Percentiles rank a stretch among this genome's conserved stretches.
These are phyloP conservation scores for Dimocarpus longan DNA, from an alignment of 345 rosid genomes.

Conservation along the genomic window DNA sequence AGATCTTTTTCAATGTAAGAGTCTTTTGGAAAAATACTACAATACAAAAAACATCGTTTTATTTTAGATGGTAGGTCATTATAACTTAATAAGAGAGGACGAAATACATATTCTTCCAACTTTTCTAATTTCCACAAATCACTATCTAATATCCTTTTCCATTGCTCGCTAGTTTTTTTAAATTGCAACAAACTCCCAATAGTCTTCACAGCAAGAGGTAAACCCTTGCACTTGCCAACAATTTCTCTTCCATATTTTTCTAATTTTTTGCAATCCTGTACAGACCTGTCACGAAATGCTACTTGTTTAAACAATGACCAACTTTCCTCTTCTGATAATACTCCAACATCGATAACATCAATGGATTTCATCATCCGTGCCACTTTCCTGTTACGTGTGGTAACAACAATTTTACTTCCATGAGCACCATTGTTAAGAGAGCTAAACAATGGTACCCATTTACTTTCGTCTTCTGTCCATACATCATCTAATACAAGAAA, in stretches of 20 bases:
- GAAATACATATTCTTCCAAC: neutral
- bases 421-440: neutral
- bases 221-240: constrained; percentile 29
- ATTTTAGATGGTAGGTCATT: neutral
- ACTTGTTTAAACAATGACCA: neutral
- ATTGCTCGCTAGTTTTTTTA: neutral
- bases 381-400: constrained; percentile 15
- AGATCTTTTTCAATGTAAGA: neutral
- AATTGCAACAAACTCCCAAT: neutral
- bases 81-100: neutral
- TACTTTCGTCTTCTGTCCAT: constrained; percentile 12
- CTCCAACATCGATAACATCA: neutral
- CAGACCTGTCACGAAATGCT: neutral
- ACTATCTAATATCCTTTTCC: neutral
- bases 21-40: neutral
- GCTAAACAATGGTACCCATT: constrained; percentile 9
- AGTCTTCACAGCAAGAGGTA: constrained; percentile 26
- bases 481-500: constrained; percentile 31
- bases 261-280: neutral
- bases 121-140: neutral
- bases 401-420: constrained; percentile 21
- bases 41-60: neutral
- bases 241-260: constrained; percentile 17
- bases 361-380: neutral
- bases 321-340: neutral